These are phyloP conservation scores for Singerocomus inundabilis DNA, from an alignment of 1,284 basidiomycete genomes.

Conservation along the genomic window DNA sequence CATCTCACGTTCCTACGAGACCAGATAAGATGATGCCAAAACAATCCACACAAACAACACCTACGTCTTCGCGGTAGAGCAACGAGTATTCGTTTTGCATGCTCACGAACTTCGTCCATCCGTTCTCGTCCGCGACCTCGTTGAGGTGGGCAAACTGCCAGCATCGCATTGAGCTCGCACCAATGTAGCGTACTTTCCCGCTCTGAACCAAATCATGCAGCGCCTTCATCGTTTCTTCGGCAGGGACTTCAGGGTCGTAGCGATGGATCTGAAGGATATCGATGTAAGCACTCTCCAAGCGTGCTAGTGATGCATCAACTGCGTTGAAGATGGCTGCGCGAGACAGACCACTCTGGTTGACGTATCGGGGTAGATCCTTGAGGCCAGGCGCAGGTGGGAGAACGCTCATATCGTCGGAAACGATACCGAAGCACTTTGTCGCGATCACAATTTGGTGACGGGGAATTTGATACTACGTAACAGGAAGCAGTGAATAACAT, in stretches of 20 bases:
- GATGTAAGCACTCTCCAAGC: constrained; percentile 45
- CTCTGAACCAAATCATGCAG: constrained; percentile 43
- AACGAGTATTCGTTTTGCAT: constrained; percentile 44
- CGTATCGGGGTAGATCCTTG: constrained; percentile 32
- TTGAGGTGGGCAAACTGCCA: constrained; percentile 46
- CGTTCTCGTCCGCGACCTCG: constrained; percentile 35
- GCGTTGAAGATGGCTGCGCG: constrained; percentile 45
- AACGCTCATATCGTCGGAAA: constrained; percentile 15
- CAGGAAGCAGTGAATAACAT: no score
- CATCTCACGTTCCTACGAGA: constrained; percentile 46
- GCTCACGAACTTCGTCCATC: constrained; percentile 40
- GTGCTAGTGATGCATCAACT: constrained; percentile 42
- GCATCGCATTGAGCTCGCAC: constrained; percentile 42
- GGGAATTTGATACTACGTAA: constrained; percentile 49
- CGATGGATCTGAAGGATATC: constrained; percentile 48
- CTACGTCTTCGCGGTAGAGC: constrained; percentile 43
- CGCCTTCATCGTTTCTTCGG: constrained; percentile 46
- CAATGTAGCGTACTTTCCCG: constrained; percentile 47
- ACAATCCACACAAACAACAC: not conserved
- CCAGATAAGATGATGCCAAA: no score
- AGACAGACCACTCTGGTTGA: constrained; percentile 46
- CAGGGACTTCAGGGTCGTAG: constrained; percentile 36
- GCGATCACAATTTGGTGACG: constrained; percentile 51
- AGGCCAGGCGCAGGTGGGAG: constrained; percentile 3
- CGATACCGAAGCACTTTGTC: constrained; percentile 38